Conservation (phyloP, 805 yeast genomes). For the Kodamaea kaohsiungensis region DNA sequence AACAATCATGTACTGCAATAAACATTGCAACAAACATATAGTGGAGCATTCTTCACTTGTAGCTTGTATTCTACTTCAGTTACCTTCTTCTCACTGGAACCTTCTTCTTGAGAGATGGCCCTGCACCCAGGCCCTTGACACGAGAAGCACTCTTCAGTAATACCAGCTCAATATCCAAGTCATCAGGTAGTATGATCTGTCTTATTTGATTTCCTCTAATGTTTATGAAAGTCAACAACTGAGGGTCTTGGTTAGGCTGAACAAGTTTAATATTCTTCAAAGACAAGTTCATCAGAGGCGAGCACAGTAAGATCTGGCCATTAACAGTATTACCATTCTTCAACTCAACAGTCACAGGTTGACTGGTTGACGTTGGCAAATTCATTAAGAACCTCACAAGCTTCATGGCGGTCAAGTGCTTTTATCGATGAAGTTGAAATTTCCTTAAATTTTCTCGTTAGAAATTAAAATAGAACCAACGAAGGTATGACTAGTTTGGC, state of each 20-base stretch:
- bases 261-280: constrained; percentile 80
- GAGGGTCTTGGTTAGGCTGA: constrained; percentile 67
- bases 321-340: constrained; percentile 87
- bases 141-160: constrained; percentile 52
- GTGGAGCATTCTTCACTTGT: no score
- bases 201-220: constrained; percentile 89
- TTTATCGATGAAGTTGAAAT: neutral
- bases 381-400: constrained; percentile 80
- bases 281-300: constrained; percentile 89
- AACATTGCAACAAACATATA: no score
- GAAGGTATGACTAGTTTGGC: constrained; percentile 13
- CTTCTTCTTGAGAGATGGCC: constrained; percentile 32
- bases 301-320: constrained; percentile 81
- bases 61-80: no score
- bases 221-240: constrained; percentile 72
- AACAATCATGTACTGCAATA: no score
- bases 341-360: constrained; percentile 85
- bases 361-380: constrained; percentile 61
- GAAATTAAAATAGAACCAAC: neutral
- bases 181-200: constrained; percentile 81
- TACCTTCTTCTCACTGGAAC: constrained; percentile 17
- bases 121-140: constrained; percentile 45
- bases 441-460: neutral
- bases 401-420: constrained; percentile 44
- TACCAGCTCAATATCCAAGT: constrained; percentile 68